Conservation (phyloP, 768 basidiomycete species). For the Kwoniella pini region DNA sequence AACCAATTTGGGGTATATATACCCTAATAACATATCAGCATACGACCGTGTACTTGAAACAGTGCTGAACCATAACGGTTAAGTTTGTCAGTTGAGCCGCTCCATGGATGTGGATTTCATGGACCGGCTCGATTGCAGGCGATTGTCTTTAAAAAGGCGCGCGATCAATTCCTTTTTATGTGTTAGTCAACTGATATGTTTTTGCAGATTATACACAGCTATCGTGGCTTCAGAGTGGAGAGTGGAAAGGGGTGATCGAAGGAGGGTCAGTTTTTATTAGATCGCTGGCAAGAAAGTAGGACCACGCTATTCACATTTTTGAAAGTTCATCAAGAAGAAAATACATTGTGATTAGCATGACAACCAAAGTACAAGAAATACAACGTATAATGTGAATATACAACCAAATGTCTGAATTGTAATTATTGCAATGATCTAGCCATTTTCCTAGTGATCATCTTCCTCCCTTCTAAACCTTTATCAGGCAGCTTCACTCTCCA, state of each 20-base stretch:
- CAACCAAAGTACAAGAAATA: no score
- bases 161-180: conserved; percentile 1
- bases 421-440: background rate
- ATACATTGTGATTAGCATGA: no score
- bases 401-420: background rate
- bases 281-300: no score
- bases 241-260: no score
- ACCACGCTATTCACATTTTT: no score
- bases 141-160: background rate
- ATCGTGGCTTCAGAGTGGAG: no score
- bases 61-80: conserved; percentile 3
- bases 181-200: no score
- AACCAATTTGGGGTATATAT: no score
- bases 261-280: no score
- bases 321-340: no score
- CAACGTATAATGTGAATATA: background rate
- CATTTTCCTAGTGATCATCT: conserved; percentile 18
- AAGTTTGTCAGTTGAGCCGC: background rate
- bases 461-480: conserved; percentile 2
- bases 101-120: background rate
- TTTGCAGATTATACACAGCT: no score
- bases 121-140: background rate
- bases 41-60: background rate
- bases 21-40: no score
- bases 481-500: conserved; percentile 20